phyloP scores from a whole-genome alignment of 768 basidiomycete genomes.

The Lentinula sp. region DNA sequence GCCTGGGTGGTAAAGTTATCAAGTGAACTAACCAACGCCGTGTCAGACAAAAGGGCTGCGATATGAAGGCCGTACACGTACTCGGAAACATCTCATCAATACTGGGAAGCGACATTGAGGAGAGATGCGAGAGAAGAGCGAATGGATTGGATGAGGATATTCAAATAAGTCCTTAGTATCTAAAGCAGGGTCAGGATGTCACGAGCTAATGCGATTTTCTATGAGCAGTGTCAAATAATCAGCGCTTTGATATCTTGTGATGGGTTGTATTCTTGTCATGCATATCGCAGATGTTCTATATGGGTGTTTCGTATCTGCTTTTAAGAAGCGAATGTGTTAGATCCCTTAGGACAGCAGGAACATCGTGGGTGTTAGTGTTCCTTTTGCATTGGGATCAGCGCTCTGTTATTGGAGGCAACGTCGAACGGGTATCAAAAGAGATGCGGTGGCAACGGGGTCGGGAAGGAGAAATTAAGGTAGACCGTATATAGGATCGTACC shows the following conservation, averaged over 20 bases:
- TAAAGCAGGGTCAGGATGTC: not conserved
- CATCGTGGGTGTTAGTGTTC: not conserved
- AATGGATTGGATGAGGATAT: not conserved
- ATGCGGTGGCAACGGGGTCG: not conserved
- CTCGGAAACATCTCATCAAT: slow-evolving; percentile 55
- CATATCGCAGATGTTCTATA: not conserved
- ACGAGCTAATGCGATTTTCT: too few species aligned
- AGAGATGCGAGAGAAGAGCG: not conserved
- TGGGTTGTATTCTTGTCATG: not conserved
- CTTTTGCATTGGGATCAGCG: not conserved
- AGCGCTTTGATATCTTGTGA: too few species aligned
- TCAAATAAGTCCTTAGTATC: not conserved
- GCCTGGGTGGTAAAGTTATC: slow-evolving; percentile 8
- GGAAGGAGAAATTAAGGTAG: not conserved
- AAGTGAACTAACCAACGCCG: slow-evolving; percentile 7
- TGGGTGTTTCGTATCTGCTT: not conserved
- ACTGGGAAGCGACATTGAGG: slow-evolving; percentile 31
- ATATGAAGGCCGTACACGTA: slow-evolving; percentile 8
- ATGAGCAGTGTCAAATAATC: too few species aligned
- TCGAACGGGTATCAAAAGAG: not conserved
- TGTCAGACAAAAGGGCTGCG: not conserved
- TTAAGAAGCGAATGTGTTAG: not conserved
- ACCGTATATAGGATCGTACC: too few species aligned
- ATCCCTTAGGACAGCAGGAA: not conserved
- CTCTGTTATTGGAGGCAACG: too few species aligned